Percentiles rank a stretch among this genome's conserved stretches.
phyloP scores from a whole-genome alignment of 306 rosid species.

The Fragaria ananassa region DNA sequence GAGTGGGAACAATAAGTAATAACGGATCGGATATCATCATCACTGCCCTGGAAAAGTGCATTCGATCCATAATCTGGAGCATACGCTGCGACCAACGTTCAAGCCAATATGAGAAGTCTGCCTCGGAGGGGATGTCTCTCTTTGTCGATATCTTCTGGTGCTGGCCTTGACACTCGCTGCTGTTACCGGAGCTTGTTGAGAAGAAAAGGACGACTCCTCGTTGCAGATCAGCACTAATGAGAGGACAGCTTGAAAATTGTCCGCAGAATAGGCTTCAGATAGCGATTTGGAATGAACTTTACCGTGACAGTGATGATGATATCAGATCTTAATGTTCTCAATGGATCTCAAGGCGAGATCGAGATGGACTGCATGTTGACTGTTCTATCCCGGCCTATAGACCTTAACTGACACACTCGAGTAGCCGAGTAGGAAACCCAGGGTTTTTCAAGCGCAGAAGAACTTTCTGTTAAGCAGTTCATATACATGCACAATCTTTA shows the following conservation, averaged over 20 bases:
- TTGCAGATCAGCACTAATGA: conserved; percentile 70
- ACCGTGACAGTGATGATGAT: conserved; percentile 63
- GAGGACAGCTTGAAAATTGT: conserved; percentile 52
- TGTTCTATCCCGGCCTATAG: conserved; percentile 22
- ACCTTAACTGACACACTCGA: not conserved
- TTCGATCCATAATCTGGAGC: no score
- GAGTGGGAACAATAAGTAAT: no score
- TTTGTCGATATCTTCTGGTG: conserved; percentile 49
- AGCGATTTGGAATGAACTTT: conserved; percentile 77
- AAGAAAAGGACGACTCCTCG: conserved; percentile 64
- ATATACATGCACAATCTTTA: no score
- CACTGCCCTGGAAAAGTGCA: no score
- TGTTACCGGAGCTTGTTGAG: conserved; percentile 52
- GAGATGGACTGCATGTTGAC: conserved; percentile 9
- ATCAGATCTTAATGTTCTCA: conserved; percentile 46
- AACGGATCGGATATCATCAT: no score
- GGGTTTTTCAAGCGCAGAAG: no score
- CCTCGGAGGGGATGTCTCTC: conserved; percentile 1
- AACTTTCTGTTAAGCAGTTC: no score
- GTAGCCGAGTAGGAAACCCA: no score
- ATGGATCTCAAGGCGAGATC: conserved; percentile 35
- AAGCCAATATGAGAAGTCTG: not conserved
- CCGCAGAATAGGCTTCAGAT: conserved; percentile 69
- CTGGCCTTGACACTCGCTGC: conserved; percentile 53
- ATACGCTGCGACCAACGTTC: no score